Evolutionary conservation across 176 grass and related monocot genomes (phyloP), one percentile per base, ranked within the genome.

Genomic region (Oropetium thomaeum): DNA sequence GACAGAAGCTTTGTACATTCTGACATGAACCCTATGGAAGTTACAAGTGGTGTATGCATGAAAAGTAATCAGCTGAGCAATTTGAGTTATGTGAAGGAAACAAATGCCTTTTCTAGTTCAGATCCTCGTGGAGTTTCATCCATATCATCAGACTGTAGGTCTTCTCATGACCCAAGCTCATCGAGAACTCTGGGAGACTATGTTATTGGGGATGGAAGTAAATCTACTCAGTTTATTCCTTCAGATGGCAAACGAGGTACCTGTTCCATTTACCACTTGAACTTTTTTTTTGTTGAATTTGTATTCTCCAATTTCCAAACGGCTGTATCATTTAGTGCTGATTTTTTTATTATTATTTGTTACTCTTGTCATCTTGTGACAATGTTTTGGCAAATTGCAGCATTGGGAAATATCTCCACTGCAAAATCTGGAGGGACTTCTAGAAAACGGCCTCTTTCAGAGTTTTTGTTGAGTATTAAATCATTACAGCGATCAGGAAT

Each of bases 401-500:
- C 87, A 60, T 72, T 25, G 19, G 63, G 43, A 39, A 87, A 79
- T 65, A 20, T 69, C 10, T 77, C 76, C 53, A 76, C 52, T 84
- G 77, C 35, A 59, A 65, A 48, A 57, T 49, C 42, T 88, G 83
- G 88, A 83, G 67, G 71, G 57, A 7, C 69, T 76, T 73, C 71
- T 70, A 88, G 57, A 62, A 97, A 97, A 75, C 81, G 80, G 54
- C 77, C 80, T 75, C 55, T 93, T 78, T 81, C 81, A 16, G 90
- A 93, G 20, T 68, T 87, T 43, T 73, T 97, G 57, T 35, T 17
- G 9, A 73, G 77, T 86, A 81, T 93, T 62, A 83, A 85, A 57
- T 89, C 83, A 55, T 77, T 84, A 58, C 69, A 82, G 58, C 76
- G 25, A 72, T 44, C 80, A 60, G 71, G 80, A 90, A 70, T 74